Evolutionary conservation across 2,329 filamentous ascomycete genomes (phyloP).

Genomic region (Magnaporthiopsis rhizophila): DNA sequence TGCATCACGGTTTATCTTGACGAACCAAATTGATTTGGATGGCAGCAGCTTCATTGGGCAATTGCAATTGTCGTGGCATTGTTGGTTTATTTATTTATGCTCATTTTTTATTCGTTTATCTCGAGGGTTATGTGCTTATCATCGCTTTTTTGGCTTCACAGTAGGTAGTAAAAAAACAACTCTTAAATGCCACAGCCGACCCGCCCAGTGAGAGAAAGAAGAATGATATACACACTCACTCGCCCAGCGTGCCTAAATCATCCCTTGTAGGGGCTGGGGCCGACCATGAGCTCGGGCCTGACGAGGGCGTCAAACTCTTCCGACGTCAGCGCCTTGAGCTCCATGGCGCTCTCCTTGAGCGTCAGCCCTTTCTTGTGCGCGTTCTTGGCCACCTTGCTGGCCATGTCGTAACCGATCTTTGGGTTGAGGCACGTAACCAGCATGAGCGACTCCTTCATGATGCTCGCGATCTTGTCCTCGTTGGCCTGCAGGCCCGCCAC

Average conservation of each 20-base stretch:
- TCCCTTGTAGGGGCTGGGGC: conserved; percentile 58
- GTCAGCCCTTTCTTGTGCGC: conserved; percentile 97
- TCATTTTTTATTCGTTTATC: background rate
- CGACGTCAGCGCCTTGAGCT: conserved; percentile 79
- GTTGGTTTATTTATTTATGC: background rate
- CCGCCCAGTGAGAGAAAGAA: background rate
- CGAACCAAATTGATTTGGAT: background rate
- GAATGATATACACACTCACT: background rate
- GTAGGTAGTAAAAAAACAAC: background rate
- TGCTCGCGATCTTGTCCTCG: conserved; percentile 79
- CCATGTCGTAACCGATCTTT: conserved; percentile 96
- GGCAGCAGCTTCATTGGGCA: background rate
- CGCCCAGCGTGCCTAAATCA: conserved; percentile 12
- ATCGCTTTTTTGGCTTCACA: too few relatives aligned
- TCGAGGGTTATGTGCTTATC: background rate
- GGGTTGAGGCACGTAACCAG: conserved; percentile 96
- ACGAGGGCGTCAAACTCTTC: conserved; percentile 89
- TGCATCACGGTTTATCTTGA: background rate
- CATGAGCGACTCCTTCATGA: conserved; percentile 98
- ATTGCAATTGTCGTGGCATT: background rate
- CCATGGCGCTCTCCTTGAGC: conserved; percentile 87
- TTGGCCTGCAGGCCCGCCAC: conserved; percentile 84
- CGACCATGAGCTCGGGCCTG: conserved; percentile 90
- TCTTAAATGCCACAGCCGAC: background rate
- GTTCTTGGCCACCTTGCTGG: conserved; percentile 94